phyloP scores from a whole-genome alignment of 331 rosid species.

The Telfairia occidentalis region DNA sequence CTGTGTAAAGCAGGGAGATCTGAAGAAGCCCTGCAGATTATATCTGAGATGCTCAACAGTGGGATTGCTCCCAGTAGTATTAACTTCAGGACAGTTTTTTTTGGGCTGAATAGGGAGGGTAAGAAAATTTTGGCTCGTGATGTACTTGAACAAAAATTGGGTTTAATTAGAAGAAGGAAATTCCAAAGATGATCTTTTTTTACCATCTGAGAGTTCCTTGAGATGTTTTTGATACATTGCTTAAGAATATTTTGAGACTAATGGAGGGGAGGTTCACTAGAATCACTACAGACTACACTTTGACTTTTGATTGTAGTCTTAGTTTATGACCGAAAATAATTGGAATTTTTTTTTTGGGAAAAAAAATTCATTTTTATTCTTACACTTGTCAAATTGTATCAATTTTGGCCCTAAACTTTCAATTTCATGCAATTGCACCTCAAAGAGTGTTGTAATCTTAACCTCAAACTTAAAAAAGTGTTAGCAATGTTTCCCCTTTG shows the following conservation, averaged over 20 bases:
- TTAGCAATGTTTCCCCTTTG: too few species aligned
- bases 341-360: too few species aligned
- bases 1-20: slow-evolving; percentile 59
- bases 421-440: too few species aligned
- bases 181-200: slow-evolving; percentile 21
- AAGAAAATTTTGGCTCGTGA: slow-evolving; percentile 47
- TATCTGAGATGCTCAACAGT: slow-evolving; percentile 48
- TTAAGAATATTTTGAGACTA: background rate
- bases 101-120: slow-evolving; percentile 71
- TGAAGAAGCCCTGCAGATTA: slow-evolving; percentile 58
- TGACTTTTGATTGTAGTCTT: too few species aligned
- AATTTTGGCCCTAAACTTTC: too few species aligned
- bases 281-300: too few species aligned
- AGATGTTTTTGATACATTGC: background rate
- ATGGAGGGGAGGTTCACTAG: too few species aligned
- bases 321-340: too few species aligned
- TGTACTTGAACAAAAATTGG: slow-evolving; percentile 48
- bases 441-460: too few species aligned
- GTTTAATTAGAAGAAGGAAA: slow-evolving; percentile 51
- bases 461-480: too few species aligned
- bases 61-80: slow-evolving; percentile 74
- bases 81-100: slow-evolving; percentile 57
- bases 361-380: too few species aligned
- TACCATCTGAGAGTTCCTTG: background rate
- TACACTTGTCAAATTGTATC: too few species aligned